Evolutionary conservation across 257 asterid genomes (phyloP), one percentile per base, ranked within the genome.

Genomic region (Pogostemon cablin): DNA sequence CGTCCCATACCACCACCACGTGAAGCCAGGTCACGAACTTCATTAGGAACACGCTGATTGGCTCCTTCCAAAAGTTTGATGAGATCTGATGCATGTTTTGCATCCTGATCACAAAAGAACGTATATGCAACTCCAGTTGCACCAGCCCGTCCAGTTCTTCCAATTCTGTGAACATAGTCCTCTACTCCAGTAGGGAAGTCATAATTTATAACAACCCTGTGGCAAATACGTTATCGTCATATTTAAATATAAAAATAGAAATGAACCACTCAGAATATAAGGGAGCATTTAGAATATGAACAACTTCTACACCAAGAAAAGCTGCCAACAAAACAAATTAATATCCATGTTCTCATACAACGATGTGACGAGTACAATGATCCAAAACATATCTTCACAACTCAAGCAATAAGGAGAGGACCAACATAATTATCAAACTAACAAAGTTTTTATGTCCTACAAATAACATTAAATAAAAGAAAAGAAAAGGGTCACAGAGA

Each of bases 91-190:
- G 97, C 96, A 75, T 91, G 86, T 81, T 84, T 95, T 0, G 90
- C 89, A 76, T 95, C 98, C 77, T 95, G 93, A 78, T 85, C 95
- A 69, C 85, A 69, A 6, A 95, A 79, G 78, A 95, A 95, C 6
- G 99, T 89, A 49, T 84, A 86, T 5, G 99, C 95, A 61, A 80
- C 75, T 10, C 99, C 99, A 53, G 97, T 88, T 15, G 99, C 99
- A 65, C 99, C 99, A 2, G 98, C 99, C 50, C 99, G 86, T 37
- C 99, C 99, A 3, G 99, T 95, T 82, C 99, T 95, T 79, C 99
- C 99, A n/a, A 95, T 90, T 74, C 99, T 86, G 87, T 95, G 99
- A 67, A 95, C 99, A 63, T 95, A 95, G 80, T 91, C 98, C 86
- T 95, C 99, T 63, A 95, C 71, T 59, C 99, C 99, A 1, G 80